Evolutionary conservation across 495 filamentous ascomycete genomes (phyloP).

Genomic region (Xanthoparmelia taractica): DNA sequence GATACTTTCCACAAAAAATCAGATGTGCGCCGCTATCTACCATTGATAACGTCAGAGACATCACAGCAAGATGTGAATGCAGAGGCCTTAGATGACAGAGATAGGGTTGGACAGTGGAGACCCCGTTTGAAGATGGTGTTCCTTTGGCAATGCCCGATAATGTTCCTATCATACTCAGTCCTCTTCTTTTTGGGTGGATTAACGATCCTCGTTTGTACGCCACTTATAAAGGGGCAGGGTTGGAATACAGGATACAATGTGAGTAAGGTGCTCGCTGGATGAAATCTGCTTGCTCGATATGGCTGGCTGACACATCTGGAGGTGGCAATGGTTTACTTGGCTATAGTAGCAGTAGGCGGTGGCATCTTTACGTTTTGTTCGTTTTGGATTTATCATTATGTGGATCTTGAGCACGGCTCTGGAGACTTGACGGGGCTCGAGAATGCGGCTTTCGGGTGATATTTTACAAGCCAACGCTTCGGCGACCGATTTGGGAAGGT

Average conservation of each 20-base stretch:
- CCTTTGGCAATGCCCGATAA: conserved; percentile 30
- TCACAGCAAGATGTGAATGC: neutral
- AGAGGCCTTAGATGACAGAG: neutral
- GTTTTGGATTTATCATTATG: conserved; percentile 30
- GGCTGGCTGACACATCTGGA: conserved; percentile 7
- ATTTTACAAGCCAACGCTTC: too few species aligned
- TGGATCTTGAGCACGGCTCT: conserved; percentile 24
- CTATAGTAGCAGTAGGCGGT: conserved; percentile 17
- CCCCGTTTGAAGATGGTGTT: conserved; percentile 29
- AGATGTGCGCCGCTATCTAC: conserved; percentile 9
- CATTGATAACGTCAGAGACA: conserved; percentile 15
- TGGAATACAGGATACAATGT: conserved; percentile 18
- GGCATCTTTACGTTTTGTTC: conserved; percentile 27
- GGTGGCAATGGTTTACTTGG: conserved; percentile 28
- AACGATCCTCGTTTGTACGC: conserved; percentile 29
- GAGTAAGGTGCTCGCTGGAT: neutral
- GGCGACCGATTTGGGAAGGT: too few species aligned
- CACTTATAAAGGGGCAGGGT: conserved; percentile 16
- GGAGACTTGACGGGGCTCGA: too few species aligned
- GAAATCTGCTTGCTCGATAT: too few species aligned
- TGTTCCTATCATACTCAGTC: conserved; percentile 31
- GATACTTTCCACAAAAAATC: neutral
- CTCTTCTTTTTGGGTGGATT: conserved; percentile 26
- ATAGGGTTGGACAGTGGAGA: conserved; percentile 15
- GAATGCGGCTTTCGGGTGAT: too few species aligned